A percentile compares a stretch with the other conserved stretches of the same genome.
Conservation (phyloP, 1,139 yeast species). For the Yamadazyma friedrichii region DNA sequence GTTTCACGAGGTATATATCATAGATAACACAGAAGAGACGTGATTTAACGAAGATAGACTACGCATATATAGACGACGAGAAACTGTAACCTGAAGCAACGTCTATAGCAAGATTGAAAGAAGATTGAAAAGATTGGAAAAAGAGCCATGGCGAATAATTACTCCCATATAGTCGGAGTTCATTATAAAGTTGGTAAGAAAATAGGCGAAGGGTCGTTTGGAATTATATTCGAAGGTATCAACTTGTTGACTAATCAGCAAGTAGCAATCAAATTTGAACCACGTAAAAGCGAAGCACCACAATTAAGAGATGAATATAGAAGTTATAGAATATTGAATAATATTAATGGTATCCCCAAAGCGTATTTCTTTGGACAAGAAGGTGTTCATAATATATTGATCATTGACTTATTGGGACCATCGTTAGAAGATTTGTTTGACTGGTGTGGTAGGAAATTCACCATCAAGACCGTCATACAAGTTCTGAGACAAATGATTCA, state of each 20-base stretch:
- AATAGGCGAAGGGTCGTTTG: constrained; percentile 98
- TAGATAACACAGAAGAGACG: too few relatives aligned
- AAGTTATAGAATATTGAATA: constrained; percentile 64
- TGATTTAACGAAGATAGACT: too few relatives aligned
- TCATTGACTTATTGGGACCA: constrained; percentile 74
- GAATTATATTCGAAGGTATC: constrained; percentile 93
- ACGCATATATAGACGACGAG: too few relatives aligned
- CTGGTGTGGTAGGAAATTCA: constrained; percentile 74
- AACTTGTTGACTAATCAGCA: constrained; percentile 77
- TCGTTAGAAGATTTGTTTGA: constrained; percentile 77
- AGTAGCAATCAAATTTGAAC: constrained; percentile 78
- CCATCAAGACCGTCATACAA: constrained; percentile 70
- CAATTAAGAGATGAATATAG: constrained; percentile 76
- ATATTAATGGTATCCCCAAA: constrained; percentile 64
- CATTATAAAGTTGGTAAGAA: constrained; percentile 96
- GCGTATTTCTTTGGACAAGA: constrained; percentile 82
- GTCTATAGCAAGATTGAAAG: too few relatives aligned
- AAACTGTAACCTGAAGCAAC: too few relatives aligned
- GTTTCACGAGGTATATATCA: too few relatives aligned
- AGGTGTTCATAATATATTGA: constrained; percentile 72
- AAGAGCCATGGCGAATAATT: constrained; percentile 15
- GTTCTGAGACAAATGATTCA: constrained; percentile 75
- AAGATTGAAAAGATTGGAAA: too few relatives aligned
- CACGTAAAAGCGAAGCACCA: constrained; percentile 78
- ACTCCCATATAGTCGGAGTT: constrained; percentile 48